Evolutionary conservation across 2,329 filamentous ascomycete genomes (phyloP).

Genomic region (Penicillium corylophilum): DNA sequence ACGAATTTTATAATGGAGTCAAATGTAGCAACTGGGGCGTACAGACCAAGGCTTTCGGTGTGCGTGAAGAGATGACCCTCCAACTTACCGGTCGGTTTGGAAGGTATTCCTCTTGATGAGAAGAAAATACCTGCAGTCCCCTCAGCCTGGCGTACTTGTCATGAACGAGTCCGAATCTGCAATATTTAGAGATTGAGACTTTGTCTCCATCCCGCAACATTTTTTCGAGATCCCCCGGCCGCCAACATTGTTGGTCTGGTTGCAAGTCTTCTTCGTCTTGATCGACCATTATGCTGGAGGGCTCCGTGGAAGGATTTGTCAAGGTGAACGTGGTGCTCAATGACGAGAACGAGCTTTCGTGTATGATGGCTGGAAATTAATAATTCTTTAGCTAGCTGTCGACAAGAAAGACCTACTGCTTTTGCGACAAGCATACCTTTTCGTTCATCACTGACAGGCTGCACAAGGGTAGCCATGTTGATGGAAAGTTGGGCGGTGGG

Average conservation of each 20-base stretch:
- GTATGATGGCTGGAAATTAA: neutral
- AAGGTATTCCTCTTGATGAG: neutral
- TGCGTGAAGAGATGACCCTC: too few relatives aligned
- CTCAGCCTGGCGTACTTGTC: neutral
- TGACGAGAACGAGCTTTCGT: too few relatives aligned
- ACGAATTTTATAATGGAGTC: too few relatives aligned
- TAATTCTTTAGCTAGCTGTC: neutral
- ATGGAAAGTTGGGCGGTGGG: too few relatives aligned
- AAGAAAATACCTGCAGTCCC: neutral
- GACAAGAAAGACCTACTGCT: neutral
- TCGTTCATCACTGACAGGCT: too few relatives aligned
- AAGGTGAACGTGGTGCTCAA: too few relatives aligned
- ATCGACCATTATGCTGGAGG: neutral
- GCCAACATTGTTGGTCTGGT: neutral
- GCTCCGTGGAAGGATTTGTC: too few relatives aligned
- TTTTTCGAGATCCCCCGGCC: neutral
- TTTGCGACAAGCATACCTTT: too few relatives aligned
- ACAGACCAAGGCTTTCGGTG: too few relatives aligned
- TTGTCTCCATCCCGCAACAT: neutral
- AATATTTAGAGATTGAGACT: neutral
- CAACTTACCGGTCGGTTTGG: too few relatives aligned
- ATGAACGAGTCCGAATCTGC: neutral
- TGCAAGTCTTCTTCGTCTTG: neutral
- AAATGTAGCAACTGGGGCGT: too few relatives aligned
- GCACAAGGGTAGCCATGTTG: too few relatives aligned